Evolutionary conservation across 192 early-diverging fungal species (phyloP).

Genomic region (Lobulomyces angularis): DNA sequence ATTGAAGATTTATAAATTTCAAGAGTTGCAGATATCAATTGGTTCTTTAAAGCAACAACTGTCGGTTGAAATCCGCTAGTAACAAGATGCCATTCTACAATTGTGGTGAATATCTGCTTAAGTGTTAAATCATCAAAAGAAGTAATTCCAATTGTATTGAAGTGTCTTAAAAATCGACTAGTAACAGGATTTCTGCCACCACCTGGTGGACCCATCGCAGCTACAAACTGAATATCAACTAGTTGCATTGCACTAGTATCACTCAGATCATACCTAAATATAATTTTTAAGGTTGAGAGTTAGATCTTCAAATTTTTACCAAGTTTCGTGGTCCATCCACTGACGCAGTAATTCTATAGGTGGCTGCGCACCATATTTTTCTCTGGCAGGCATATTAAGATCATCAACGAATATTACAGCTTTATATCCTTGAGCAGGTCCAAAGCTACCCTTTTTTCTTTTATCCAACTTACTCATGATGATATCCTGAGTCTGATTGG

Average conservation of each 20-base stretch:
- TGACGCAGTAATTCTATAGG: slow-evolving; percentile 41
- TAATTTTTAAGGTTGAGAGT: slow-evolving; percentile 3
- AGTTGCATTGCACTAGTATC: slow-evolving; percentile 43
- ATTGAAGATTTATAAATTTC: slow-evolving; percentile 40
- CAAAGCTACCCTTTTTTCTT: slow-evolving; percentile 38
- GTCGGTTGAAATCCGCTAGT: slow-evolving; percentile 23
- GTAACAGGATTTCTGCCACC: slow-evolving; percentile 46
- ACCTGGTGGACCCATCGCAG: slow-evolving; percentile 47
- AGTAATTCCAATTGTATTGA: slow-evolving; percentile 40
- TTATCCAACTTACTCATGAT: slow-evolving; percentile 45
- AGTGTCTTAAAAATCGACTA: slow-evolving; percentile 38
- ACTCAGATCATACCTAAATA: slow-evolving; percentile 40
- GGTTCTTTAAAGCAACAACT: slow-evolving; percentile 19
- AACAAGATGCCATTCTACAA: slow-evolving; percentile 42
- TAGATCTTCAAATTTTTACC: slow-evolving; percentile 10
- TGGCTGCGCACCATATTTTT: slow-evolving; percentile 51
- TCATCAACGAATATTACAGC: slow-evolving; percentile 52
- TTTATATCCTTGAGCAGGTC: slow-evolving; percentile 35
- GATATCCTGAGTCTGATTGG: slow-evolving; percentile 49
- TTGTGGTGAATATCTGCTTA: slow-evolving; percentile 43
- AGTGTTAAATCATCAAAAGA: slow-evolving; percentile 39
- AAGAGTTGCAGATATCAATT: slow-evolving; percentile 26
- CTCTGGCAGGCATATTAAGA: slow-evolving; percentile 48
- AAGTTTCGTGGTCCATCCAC: slow-evolving; percentile 39
- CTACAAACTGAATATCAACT: slow-evolving; percentile 44